phyloP scores from a whole-genome alignment of 257 asterid genomes.

The Avicennia marina region DNA sequence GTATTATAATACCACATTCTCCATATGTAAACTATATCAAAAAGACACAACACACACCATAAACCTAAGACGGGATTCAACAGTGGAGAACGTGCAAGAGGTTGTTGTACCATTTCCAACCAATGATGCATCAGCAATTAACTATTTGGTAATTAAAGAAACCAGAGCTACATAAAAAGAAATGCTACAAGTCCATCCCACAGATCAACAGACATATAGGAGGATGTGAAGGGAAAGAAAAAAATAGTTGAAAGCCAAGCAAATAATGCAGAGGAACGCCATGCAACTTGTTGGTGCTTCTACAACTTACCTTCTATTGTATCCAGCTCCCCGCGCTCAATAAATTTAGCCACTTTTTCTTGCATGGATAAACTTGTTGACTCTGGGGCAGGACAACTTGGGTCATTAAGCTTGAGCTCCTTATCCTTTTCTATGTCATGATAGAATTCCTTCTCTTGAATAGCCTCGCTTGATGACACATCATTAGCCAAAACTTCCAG shows the following conservation, averaged over 20 bases:
- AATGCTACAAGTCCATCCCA: background rate
- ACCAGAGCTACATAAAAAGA: too few relatives aligned
- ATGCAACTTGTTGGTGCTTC: background rate
- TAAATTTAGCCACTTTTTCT: conserved; percentile 53
- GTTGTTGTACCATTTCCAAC: too few relatives aligned
- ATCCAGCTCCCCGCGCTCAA: conserved; percentile 68
- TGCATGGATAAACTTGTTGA: conserved; percentile 32
- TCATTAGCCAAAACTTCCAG: conserved; percentile 27
- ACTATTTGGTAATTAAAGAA: too few relatives aligned
- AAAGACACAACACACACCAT: too few relatives aligned
- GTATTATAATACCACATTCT: too few relatives aligned
- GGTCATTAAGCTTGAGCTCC: conserved; percentile 18
- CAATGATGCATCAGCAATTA: too few relatives aligned
- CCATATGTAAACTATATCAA: too few relatives aligned
- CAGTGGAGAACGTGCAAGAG: too few relatives aligned
- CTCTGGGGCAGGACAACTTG: conserved; percentile 8
- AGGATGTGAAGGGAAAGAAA: background rate
- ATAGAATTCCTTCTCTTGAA: conserved; percentile 5
- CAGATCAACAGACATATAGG: background rate
- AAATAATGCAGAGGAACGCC: background rate
- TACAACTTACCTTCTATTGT: conserved; percentile 47
- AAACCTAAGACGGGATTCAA: too few relatives aligned
- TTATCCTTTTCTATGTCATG: conserved; percentile 18
- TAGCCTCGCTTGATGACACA: conserved; percentile 26
- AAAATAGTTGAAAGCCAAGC: background rate